A percentile compares a stretch with the other conserved stretches of the same genome.
These are phyloP conservation scores for Zoysia japonica DNA, from an alignment of 176 grass and related monocot species.

Conservation along the genomic window DNA sequence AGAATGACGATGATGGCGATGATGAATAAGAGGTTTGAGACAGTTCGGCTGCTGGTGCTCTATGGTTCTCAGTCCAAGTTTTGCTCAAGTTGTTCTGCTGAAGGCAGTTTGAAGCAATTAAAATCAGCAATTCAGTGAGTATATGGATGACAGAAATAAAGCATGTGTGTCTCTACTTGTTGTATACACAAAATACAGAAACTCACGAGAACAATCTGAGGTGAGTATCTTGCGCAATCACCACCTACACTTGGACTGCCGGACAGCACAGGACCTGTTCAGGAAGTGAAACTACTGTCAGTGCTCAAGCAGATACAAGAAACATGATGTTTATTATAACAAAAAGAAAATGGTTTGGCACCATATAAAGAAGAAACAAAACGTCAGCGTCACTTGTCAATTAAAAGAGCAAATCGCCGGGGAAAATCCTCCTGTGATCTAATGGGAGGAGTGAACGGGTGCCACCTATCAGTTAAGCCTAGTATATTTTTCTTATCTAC, in stretches of 20 bases:
- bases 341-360: conserved; percentile 4
- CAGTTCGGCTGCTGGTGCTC: conserved; percentile 51
- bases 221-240: conserved; percentile 50
- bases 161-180: background rate
- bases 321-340: conserved; percentile 9
- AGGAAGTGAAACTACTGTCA: conserved; percentile 40
- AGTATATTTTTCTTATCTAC: conserved; percentile 12
- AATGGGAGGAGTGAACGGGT: background rate
- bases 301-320: conserved; percentile 2
- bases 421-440: conserved; percentile 12
- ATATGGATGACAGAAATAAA: conserved; percentile 24
- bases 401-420: conserved; percentile 4
- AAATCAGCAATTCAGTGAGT: conserved; percentile 17
- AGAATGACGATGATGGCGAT: conserved; percentile 81
- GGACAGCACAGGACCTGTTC: conserved; percentile 55
- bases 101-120: conserved; percentile 33
- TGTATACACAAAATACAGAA: conserved; percentile 2
- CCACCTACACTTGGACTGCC: conserved; percentile 54
- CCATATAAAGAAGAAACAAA: conserved; percentile 23
- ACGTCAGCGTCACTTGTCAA: conserved; percentile 22
- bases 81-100: conserved; percentile 81
- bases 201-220: conserved; percentile 69
- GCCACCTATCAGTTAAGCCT: background rate
- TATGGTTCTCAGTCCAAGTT: conserved; percentile 70
- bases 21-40: conserved; percentile 70